These are phyloP conservation scores for Elsinoe perseae DNA, from an alignment of 2,329 filamentous ascomycete species.

Conservation along the genomic window DNA sequence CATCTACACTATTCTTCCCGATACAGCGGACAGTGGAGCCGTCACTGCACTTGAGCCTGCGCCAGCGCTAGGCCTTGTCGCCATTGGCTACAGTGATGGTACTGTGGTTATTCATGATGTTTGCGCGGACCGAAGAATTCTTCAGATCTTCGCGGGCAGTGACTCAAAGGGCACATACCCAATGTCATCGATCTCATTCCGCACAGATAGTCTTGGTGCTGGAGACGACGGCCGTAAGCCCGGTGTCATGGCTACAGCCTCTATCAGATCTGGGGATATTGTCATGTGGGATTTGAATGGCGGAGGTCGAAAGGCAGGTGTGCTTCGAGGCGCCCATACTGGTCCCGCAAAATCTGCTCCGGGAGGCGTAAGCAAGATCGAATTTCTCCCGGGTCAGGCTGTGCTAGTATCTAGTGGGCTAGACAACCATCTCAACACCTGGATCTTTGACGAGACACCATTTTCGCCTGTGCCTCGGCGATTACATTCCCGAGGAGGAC, in stretches of 20 bases:
- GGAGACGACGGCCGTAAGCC: slow-evolving; percentile 76
- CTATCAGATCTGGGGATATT: slow-evolving; percentile 70
- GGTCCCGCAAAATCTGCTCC: slow-evolving; percentile 62
- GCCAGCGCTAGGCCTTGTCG: slow-evolving; percentile 75
- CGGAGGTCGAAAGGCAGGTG: slow-evolving; percentile 76
- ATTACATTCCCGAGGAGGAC: slow-evolving; percentile 77
- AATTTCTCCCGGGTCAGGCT: slow-evolving; percentile 83
- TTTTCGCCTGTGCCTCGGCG: slow-evolving; percentile 81
- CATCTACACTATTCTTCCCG: slow-evolving; percentile 80
- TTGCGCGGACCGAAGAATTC: slow-evolving; percentile 62
- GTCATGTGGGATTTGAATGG: slow-evolving; percentile 95
- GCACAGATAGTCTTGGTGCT: slow-evolving; percentile 80
- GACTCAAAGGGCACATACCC: slow-evolving; percentile 48
- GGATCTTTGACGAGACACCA: slow-evolving; percentile 90
- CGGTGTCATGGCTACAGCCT: slow-evolving; percentile 91
- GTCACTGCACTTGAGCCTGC: slow-evolving; percentile 84
- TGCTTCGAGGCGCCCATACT: slow-evolving; percentile 81
- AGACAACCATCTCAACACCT: slow-evolving; percentile 90
- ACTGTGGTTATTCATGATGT: slow-evolving; percentile 75
- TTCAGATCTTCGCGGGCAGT: slow-evolving; percentile 45
- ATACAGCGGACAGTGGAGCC: slow-evolving; percentile 61
- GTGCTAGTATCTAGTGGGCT: slow-evolving; percentile 83
- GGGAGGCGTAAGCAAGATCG: slow-evolving; percentile 76
- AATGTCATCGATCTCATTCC: slow-evolving; percentile 78
- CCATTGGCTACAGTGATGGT: slow-evolving; percentile 78